phyloP scores from a whole-genome alignment of 1,139 yeast genomes.

The Blastobotrys apis region DNA sequence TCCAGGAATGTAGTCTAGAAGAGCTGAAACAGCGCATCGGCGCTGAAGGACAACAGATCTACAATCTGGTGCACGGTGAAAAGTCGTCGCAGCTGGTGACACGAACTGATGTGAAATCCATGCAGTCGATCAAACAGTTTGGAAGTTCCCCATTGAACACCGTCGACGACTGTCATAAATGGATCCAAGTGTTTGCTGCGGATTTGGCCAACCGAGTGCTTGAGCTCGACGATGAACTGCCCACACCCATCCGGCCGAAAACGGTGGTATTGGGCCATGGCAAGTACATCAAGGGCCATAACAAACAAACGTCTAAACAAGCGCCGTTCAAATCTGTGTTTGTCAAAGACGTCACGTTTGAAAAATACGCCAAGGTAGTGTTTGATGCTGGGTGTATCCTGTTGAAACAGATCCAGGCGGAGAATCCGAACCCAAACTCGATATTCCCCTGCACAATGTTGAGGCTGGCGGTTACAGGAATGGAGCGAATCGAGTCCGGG shows the following conservation, averaged over 20 bases:
- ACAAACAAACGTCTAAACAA: constrained; percentile 22
- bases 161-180: constrained; percentile 58
- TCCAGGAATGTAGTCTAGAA: constrained; percentile 30
- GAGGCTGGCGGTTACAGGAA: constrained; percentile 12
- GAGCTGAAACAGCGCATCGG: constrained; percentile 38
- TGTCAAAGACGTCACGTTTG: constrained; percentile 15
- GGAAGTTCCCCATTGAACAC: constrained; percentile 47
- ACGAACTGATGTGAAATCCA: constrained; percentile 67
- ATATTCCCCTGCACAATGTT: constrained; percentile 16
- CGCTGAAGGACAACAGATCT: constrained; percentile 39
- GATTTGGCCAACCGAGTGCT: constrained; percentile 67
- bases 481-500: constrained; percentile 14
- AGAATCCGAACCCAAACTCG: not conserved
- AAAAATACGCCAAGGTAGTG: constrained; percentile 25
- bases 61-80: constrained; percentile 61
- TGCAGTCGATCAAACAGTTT: constrained; percentile 86
- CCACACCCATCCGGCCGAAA: constrained; percentile 32
- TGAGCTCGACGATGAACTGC: constrained; percentile 62
- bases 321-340: constrained; percentile 19
- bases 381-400: constrained; percentile 28
- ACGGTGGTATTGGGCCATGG: constrained; percentile 33
- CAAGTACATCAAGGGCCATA: constrained; percentile 5
- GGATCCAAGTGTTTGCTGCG: constrained; percentile 82
- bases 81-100: constrained; percentile 50
- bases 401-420: constrained; percentile 16